Evolutionary conservation across 1,284 basidiomycete species (phyloP).

Genomic region (Rhodotorula glutinis): DNA sequence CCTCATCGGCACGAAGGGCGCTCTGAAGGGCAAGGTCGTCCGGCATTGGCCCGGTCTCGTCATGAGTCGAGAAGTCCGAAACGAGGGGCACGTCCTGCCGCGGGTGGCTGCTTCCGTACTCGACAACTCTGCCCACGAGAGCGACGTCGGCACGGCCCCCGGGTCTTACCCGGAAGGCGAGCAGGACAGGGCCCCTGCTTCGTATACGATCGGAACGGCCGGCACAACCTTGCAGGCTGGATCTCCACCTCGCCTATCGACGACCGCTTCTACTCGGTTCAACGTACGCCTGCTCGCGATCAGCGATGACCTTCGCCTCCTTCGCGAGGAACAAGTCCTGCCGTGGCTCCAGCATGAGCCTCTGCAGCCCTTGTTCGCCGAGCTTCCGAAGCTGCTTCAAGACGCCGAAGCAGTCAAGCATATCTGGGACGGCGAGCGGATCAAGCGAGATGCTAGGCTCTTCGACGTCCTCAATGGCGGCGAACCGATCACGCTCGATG

Average conservation of each 20-base stretch:
- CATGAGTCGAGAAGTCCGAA: constrained; percentile 29
- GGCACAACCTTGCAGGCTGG: no score
- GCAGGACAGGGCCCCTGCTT: not conserved
- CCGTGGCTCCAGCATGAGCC: constrained; percentile 26
- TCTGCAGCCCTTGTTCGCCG: not conserved
- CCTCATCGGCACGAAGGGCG: constrained; percentile 49
- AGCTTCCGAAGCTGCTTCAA: not conserved
- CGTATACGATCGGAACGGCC: not conserved
- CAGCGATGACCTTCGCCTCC: constrained; percentile 24
- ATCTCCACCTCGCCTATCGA: not conserved
- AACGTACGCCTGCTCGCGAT: constrained; percentile 25
- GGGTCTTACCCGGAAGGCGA: not conserved
- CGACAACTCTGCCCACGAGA: not conserved
- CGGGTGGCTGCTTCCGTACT: not conserved
- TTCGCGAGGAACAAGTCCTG: constrained; percentile 12
- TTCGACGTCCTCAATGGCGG: constrained; percentile 18
- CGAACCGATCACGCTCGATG: constrained; percentile 18
- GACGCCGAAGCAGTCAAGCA: constrained; percentile 6
- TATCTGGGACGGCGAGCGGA: constrained; percentile 23
- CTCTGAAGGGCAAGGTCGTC: constrained; percentile 52
- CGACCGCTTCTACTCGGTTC: constrained; percentile 7
- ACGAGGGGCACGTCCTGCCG: not conserved
- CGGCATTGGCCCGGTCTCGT: constrained; percentile 69
- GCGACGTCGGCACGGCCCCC: no score
- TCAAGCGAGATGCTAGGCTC: constrained; percentile 1